Evolutionary conservation across 495 filamentous ascomycete species (phyloP).

Genomic region (Aspergillus steynii): DNA sequence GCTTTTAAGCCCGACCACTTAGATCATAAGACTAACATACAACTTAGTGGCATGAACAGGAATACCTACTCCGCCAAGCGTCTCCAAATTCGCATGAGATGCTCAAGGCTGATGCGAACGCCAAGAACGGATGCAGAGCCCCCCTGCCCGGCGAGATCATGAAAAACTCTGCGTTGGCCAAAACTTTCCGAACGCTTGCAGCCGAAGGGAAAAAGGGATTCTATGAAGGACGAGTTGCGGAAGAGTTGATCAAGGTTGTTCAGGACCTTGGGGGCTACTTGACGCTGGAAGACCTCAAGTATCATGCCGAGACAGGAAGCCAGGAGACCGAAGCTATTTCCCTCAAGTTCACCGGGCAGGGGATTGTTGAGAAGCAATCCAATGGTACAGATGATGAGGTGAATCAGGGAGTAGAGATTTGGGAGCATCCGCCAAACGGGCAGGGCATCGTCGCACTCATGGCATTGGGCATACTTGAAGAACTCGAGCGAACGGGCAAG

Average conservation of each 20-base stretch:
- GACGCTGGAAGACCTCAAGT: conserved; percentile 73
- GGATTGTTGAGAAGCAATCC: conserved; percentile 51
- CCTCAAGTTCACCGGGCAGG: conserved; percentile 71
- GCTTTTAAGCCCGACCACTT: not conserved
- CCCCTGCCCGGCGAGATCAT: conserved; percentile 86
- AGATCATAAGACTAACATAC: not conserved
- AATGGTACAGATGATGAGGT: conserved; percentile 43
- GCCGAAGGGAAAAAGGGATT: conserved; percentile 85
- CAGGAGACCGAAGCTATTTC: conserved; percentile 83
- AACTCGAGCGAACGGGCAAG: conserved; percentile 69
- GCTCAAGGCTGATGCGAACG: conserved; percentile 69
- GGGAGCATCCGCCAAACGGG: conserved; percentile 98
- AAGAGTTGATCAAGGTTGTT: conserved; percentile 75
- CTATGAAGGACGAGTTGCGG: conserved; percentile 81
- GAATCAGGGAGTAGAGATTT: conserved; percentile 72
- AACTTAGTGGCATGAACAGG: conserved; percentile 65
- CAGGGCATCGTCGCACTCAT: conserved; percentile 95
- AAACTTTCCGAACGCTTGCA: conserved; percentile 79
- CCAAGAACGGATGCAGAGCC: conserved; percentile 64
- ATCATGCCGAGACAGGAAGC: conserved; percentile 71
- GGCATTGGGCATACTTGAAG: conserved; percentile 86
- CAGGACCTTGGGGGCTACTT: conserved; percentile 76
- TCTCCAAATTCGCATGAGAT: conserved; percentile 86
- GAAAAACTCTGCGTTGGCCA: conserved; percentile 77
- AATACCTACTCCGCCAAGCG: conserved; percentile 60